Evolutionary conservation across 768 basidiomycete species (phyloP), one percentile per base, ranked within the genome.

Genomic region (Russula vinacea): DNA sequence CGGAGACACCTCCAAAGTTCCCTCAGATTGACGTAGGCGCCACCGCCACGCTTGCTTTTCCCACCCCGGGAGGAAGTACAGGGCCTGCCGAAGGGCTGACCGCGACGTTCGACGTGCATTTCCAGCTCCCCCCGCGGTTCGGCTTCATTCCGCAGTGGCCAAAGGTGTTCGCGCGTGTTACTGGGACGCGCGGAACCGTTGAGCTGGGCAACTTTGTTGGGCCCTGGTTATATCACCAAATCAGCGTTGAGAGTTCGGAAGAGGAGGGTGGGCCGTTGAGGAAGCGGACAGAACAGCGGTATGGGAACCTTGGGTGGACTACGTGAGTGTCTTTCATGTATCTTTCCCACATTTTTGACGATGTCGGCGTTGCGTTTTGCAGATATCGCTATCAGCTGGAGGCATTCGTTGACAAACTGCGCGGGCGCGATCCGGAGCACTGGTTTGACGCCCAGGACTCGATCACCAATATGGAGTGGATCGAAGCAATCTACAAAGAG

Each of bases 351-450:
- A 22, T 19, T 59, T n/a, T 45, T 54, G 37, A 64, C 22, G 16
- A 24, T 13, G 52, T 35, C 29, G 2, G 5, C 16, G 29, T 16
- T 16, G 19, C 10, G 42, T 44, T 44, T 33, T 33, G 14, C 53
- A 76, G 76, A 58, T 84, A 83, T 70, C 77, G 82, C 24, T 82
- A 81, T 68, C 82, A 84, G 71, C 74, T 86, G 40, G 82, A 83
- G 71, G 83, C 82, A 19, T 80, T 86, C 50, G 80, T 84, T 9
- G 81, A 84, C 70, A 75, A 76, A 65, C 61, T 85, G 0, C 74
- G 78, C 47, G 81, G 80, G 0, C 74, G 79, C 69, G 65, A 42
- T 35, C 75, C 77, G 10, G 64, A 71, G 56, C 73, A 74, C 9
- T 86, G 84, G 84, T 39, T 40, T 56, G 64, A 68, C 11, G 64